These are phyloP conservation scores for Plasmopara muralis DNA, from an alignment of 352 stramenopile genomes.

Conservation along the genomic window DNA sequence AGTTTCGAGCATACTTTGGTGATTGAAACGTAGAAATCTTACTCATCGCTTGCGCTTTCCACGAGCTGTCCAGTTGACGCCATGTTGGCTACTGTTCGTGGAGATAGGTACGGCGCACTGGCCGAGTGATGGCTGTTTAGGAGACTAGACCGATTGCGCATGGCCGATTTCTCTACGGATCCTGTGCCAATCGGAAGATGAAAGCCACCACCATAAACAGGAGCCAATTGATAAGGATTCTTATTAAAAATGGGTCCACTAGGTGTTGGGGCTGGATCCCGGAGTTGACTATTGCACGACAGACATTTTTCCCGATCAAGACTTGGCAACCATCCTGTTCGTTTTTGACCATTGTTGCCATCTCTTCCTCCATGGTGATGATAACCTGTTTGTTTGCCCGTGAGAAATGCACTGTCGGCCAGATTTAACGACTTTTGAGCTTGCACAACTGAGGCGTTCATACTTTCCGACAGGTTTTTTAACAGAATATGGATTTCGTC, in stretches of 20 bases:
- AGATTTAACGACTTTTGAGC: constrained; percentile 57
- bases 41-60: constrained; percentile 69
- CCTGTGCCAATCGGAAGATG: constrained; percentile 33
- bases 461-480: constrained; percentile 71
- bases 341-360: background rate
- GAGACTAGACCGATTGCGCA: constrained; percentile 24
- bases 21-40: constrained; percentile 8
- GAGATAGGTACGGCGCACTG: constrained; percentile 31
- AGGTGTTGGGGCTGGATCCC: constrained; percentile 25
- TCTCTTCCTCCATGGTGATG: constrained; percentile 28
- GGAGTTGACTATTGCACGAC: constrained; percentile 67
- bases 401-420: constrained; percentile 66
- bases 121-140: constrained; percentile 41
- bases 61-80: constrained; percentile 26
- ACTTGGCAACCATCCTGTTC: constrained; percentile 40
- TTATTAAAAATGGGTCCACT: constrained; percentile 41
- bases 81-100: constrained; percentile 18
- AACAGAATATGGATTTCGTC: constrained; percentile 77
- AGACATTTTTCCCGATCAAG: constrained; percentile 73
- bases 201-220: constrained; percentile 68
- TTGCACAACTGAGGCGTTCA: constrained; percentile 74
- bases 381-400: constrained; percentile 45
- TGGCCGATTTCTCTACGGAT: constrained; percentile 33
- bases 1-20: background rate
- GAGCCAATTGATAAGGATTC: constrained; percentile 56